A percentile compares a stretch with the other conserved stretches of the same genome.
Evolutionary conservation across 257 asterid genomes (phyloP).

Genomic region (Orobanche coerulescens): DNA sequence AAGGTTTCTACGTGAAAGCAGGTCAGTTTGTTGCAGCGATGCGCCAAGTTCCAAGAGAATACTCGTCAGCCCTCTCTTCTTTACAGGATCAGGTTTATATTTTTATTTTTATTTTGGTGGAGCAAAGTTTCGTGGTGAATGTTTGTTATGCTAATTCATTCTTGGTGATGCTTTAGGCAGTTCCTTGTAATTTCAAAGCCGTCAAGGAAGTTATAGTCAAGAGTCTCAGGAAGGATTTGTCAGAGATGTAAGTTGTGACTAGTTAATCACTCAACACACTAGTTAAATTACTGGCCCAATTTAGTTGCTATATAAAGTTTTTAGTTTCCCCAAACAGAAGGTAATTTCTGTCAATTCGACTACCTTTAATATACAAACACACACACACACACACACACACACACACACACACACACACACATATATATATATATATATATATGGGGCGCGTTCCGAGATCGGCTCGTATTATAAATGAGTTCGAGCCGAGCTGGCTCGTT

Average conservation of each 20-base stretch:
- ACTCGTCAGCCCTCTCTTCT: conserved; percentile 74
- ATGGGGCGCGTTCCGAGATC: no score
- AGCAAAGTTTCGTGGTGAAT: conserved; percentile 1
- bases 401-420: no score
- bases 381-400: no score
- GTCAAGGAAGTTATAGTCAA: conserved; percentile 52
- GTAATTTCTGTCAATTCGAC: background rate
- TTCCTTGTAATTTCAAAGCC: conserved; percentile 65
- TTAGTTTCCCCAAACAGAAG: background rate
- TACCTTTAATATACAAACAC: no score
- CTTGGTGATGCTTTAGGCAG: conserved; percentile 48
- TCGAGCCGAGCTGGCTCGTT: no score
- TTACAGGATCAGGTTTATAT: conserved; percentile 77
- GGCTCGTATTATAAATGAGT: no score
- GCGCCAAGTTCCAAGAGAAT: conserved; percentile 81
- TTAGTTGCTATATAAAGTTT: conserved; percentile 3
- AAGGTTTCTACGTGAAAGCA: conserved; percentile 89
- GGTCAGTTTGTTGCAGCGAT: conserved; percentile 88
- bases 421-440: no score
- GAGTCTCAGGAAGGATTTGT: conserved; percentile 58
- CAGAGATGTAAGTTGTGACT: conserved; percentile 58
- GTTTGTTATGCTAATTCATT: conserved; percentile 17
- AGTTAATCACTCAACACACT: conserved; percentile 9
- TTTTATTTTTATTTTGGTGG: background rate
- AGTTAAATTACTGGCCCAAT: background rate